Percentiles rank a stretch among this genome's conserved stretches.
These are phyloP conservation scores for Fraxinus sp. DNA, from an alignment of 305 asterid species.

Conservation along the genomic window DNA sequence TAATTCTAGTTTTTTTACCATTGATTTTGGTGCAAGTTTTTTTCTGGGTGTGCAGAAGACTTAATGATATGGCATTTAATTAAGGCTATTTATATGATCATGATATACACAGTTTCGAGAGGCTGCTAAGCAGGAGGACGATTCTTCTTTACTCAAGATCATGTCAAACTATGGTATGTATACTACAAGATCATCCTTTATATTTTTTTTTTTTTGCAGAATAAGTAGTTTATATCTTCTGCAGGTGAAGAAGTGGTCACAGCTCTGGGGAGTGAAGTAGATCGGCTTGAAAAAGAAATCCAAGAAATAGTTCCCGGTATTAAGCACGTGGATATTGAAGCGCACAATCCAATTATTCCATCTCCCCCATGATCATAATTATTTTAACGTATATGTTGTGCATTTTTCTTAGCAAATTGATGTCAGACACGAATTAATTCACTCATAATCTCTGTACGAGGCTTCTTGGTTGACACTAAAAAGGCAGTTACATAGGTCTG, in stretches of 20 bases:
- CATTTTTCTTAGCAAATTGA: neutral
- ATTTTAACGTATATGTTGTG: neutral
- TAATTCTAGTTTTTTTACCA: neutral
- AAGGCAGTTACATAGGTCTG: neutral
- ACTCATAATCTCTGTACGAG: neutral
- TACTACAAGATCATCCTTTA: neutral
- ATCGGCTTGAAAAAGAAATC: constrained; percentile 91
- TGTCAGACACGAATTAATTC: neutral
- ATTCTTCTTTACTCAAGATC: constrained; percentile 62
- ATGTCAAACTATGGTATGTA: constrained; percentile 84
- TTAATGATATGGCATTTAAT: neutral
- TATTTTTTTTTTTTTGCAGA: neutral
- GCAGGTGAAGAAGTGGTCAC: constrained; percentile 97
- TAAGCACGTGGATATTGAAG: constrained; percentile 89
- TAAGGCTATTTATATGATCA: constrained; percentile 10
- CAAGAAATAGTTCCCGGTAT: constrained; percentile 93
- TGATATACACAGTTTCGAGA: constrained; percentile 66
- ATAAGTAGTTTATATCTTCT: constrained; percentile 8
- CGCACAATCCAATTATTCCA: constrained; percentile 78
- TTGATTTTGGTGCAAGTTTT: neutral
- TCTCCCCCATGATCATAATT: constrained; percentile 27
- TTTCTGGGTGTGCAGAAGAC: neutral
- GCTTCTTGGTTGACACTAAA: neutral
- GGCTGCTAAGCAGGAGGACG: constrained; percentile 65
- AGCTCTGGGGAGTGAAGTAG: constrained; percentile 96